Evolutionary conservation across 768 basidiomycete genomes (phyloP).

Genomic region (Coprinopsis cinerea): DNA sequence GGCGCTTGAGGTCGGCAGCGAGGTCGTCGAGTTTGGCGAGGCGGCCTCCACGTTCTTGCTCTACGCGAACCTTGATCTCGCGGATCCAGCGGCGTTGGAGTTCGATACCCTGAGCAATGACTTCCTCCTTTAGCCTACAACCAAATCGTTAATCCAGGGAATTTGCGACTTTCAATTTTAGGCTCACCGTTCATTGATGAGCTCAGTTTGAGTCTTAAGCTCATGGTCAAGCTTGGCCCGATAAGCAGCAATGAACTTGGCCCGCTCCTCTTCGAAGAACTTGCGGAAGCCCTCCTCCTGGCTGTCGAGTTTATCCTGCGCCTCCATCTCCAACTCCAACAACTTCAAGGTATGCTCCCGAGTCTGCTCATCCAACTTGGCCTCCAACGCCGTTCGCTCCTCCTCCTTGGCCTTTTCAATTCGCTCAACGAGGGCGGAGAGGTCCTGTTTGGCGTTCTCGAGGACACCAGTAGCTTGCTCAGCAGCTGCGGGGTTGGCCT

Average conservation of each 20-base stretch:
- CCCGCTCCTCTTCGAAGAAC: slow-evolving; percentile 73
- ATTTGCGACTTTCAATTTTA: neutral
- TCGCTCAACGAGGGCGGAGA: slow-evolving; percentile 68
- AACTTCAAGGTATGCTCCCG: slow-evolving; percentile 78
- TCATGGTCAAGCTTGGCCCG: slow-evolving; percentile 83
- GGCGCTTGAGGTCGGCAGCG: slow-evolving; percentile 80
- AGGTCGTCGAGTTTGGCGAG: slow-evolving; percentile 93
- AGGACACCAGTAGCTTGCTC: slow-evolving; percentile 69
- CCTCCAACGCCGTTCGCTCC: slow-evolving; percentile 61
- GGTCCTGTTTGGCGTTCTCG: slow-evolving; percentile 73
- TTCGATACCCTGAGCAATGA: slow-evolving; percentile 95
- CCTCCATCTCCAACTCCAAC: slow-evolving; percentile 77
- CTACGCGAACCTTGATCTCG: slow-evolving; percentile 92
- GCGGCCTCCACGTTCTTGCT: slow-evolving; percentile 93
- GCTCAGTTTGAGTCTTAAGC: slow-evolving; percentile 79
- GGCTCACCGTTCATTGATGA: slow-evolving; percentile 88
- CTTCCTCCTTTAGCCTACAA: slow-evolving; percentile 83
- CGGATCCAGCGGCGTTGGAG: slow-evolving; percentile 95
- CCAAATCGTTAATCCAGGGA: slow-evolving; percentile 4
- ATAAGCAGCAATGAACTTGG: slow-evolving; percentile 68
- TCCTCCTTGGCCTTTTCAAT: slow-evolving; percentile 77
- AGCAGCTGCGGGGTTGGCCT: slow-evolving; percentile 62
- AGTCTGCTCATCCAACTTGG: slow-evolving; percentile 74
- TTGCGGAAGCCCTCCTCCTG: slow-evolving; percentile 85
- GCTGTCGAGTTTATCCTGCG: slow-evolving; percentile 76